A percentile compares a stretch with the other conserved stretches of the same genome.
Conservation (phyloP, 306 rosid species). For the Aeschynomene evenia region DNA sequence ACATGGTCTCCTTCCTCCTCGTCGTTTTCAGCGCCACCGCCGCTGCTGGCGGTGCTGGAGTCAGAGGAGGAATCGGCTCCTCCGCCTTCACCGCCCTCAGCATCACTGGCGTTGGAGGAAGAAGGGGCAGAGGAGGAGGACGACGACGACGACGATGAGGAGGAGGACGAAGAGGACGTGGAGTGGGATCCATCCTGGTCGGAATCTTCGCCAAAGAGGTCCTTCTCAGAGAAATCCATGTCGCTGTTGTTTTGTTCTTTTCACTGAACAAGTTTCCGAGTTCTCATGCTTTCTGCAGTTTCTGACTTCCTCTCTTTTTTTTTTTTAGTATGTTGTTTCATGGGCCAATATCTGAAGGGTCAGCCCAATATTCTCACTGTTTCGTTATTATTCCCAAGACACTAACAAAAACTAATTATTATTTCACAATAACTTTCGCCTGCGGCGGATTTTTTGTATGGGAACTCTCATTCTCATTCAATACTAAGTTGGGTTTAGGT, state of each 20-base stretch:
- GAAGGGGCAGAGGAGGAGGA: slow-evolving; percentile 67
- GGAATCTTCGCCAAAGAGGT: slow-evolving; percentile 76
- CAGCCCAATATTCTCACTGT: too few relatives aligned
- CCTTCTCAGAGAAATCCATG: slow-evolving; percentile 76
- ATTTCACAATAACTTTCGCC: too few relatives aligned
- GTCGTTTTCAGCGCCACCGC: slow-evolving; percentile 41
- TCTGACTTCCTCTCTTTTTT: neutral
- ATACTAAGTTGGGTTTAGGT: too few relatives aligned
- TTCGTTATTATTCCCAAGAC: too few relatives aligned
- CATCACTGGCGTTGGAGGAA: slow-evolving; percentile 58
- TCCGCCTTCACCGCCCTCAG: slow-evolving; percentile 47
- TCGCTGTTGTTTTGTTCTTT: neutral
- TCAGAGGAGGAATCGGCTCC: slow-evolving; percentile 60
- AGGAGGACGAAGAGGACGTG: slow-evolving; percentile 58
- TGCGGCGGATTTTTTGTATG: too few relatives aligned
- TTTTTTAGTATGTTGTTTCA: neutral
- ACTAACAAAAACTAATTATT: too few relatives aligned
- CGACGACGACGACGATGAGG: slow-evolving; percentile 47
- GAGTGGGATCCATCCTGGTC: slow-evolving; percentile 63
- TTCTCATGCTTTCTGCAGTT: too few relatives aligned
- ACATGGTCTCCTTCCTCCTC: slow-evolving; percentile 66
- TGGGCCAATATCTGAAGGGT: too few relatives aligned
- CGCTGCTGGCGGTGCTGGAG: slow-evolving; percentile 38
- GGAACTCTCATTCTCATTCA: too few relatives aligned
- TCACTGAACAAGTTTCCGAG: neutral